Conservation (phyloP, 2,329 filamentous ascomycete species). For the Verticillium nubilum region DNA sequence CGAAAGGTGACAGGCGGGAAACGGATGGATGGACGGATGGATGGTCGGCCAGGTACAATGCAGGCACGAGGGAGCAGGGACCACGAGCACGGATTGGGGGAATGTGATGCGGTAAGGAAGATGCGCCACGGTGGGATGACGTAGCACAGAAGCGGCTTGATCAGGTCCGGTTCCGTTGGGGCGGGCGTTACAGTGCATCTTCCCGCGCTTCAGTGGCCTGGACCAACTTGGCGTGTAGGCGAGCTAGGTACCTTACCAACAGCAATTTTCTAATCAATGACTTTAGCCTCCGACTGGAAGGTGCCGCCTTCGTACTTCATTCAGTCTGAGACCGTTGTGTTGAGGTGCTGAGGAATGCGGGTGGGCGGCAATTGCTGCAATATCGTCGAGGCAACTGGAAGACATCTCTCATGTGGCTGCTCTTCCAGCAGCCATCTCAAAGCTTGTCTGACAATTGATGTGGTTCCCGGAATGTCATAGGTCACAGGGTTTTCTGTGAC, state of each 20-base stretch:
- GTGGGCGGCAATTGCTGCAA: background rate
- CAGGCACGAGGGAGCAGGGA: background rate
- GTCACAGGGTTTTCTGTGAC: too few relatives aligned
- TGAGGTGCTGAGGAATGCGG: background rate
- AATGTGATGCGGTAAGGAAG: background rate
- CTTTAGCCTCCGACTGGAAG: background rate
- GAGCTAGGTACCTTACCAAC: too few relatives aligned
- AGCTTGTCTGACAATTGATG: too few relatives aligned
- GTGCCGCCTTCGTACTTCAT: background rate
- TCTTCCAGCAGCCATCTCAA: background rate
- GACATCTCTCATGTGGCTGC: background rate
- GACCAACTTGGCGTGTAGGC: too few relatives aligned
- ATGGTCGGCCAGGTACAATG: background rate
- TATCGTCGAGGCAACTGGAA: background rate
- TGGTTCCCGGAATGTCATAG: too few relatives aligned
- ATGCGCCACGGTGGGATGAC: background rate
- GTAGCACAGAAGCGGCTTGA: background rate
- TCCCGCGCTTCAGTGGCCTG: too few relatives aligned
- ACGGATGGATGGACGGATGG: background rate
- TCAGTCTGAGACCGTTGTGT: background rate
- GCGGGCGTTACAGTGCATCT: too few relatives aligned
- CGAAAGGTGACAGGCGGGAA: background rate
- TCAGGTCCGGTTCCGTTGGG: background rate
- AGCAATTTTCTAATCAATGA: background rate
- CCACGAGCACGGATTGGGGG: background rate